phyloP scores from a whole-genome alignment of 1,284 basidiomycete species.

The Ustilago curta region DNA sequence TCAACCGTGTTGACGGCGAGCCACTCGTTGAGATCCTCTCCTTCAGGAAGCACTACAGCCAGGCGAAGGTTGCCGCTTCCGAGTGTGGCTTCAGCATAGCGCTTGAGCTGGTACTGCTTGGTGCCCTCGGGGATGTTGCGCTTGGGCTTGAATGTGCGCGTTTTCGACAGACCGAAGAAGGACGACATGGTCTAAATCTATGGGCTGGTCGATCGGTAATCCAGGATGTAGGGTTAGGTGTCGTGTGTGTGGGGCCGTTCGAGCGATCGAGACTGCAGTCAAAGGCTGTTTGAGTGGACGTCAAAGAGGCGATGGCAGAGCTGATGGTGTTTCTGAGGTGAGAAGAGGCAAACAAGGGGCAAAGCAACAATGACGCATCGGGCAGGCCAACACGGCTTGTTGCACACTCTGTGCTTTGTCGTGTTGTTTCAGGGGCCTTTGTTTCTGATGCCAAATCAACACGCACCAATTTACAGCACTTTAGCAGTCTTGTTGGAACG shows the following conservation, averaged over 20 bases:
- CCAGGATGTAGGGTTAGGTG: not conserved
- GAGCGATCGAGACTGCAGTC: not conserved
- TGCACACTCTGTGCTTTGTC: too few relatives aligned
- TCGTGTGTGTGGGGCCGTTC: not conserved
- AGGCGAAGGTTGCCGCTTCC: constrained; percentile 72
- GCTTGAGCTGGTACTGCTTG: constrained; percentile 94
- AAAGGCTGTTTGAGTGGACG: not conserved
- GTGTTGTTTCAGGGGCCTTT: not conserved
- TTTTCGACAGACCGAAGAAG: constrained; percentile 73
- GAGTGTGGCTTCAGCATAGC: constrained; percentile 95
- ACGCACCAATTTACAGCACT: not conserved
- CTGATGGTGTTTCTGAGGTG: not conserved
- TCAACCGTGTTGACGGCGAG: constrained; percentile 69
- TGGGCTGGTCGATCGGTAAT: too few relatives aligned
- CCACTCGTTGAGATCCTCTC: constrained; percentile 68
- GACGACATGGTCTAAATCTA: constrained; percentile 50
- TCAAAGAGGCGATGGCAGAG: not conserved
- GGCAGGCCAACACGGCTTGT: not conserved
- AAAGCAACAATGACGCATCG: not conserved
- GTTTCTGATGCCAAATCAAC: constrained; percentile 1
- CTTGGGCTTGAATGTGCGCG: constrained; percentile 94
- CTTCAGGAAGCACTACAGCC: constrained; percentile 66
- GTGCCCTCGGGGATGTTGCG: constrained; percentile 95
- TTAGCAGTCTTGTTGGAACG: too few relatives aligned
- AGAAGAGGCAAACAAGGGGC: not conserved